Base-by-base conservation (phyloP, 257 asterid species). In the Mitragyna speciosa region DNA sequence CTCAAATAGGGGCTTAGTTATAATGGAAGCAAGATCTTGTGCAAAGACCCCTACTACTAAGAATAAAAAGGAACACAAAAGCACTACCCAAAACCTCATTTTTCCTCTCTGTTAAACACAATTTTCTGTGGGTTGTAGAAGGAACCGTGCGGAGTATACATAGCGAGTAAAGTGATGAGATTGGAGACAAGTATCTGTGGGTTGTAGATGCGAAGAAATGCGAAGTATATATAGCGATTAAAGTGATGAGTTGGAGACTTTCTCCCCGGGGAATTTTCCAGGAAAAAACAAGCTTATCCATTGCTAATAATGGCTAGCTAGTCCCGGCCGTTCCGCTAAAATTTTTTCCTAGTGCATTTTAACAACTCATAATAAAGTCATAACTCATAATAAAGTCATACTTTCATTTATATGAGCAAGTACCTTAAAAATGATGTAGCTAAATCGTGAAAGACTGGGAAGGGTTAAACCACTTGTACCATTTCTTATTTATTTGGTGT, bases 21-120 rank as follows among this genome's bases (percentile, higher is more conserved):
- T 48, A 17, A 85, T 64, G 68, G 80, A 69, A 51, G 83, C 77
- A 71, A 84, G n/a, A 30, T 76, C 81, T 65, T 81, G 87, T 43
- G 81, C 64, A 45, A 75, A 78, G 1, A 64, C 83, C 43, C 72
- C 83, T 12, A 65, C 83, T 12, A 65, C 69, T 2, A 65, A 19
- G 64, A 67, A 71, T 30, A 79, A 20, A 12, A 63, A 45, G 33
- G 74, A 45, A 59, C 80, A 72, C 68, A 84, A 24, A 39, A 56
- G 48, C 45, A 80, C 63, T 48, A 20, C 66, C 84, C 80, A 75
- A 16, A 81, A 77, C 78, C 39, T 45, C 83, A 30, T 61, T 49
- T 45, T 66, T 15, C 20, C 45, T 24, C 26, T 24, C 11, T 49
- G 28, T 67, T 16, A 2, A 3, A 24, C 30, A 72, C 16, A 78